These are phyloP conservation scores for Boletus rex-veris DNA, from an alignment of 768 basidiomycete species.

Conservation along the genomic window DNA sequence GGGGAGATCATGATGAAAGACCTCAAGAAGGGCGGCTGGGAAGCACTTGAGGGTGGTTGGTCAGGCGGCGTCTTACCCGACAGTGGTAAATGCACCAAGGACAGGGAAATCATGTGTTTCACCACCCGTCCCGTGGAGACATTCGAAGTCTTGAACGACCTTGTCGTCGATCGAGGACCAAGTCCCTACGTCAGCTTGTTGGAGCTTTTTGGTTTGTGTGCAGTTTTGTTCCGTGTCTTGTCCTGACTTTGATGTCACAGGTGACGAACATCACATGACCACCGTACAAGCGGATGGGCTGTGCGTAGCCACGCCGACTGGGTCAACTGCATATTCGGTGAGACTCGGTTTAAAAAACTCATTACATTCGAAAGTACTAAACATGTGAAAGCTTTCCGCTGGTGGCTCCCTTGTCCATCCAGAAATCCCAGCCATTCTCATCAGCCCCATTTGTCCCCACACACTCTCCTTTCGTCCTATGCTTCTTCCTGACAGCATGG, in stretches of 20 bases:
- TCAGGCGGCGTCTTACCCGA: constrained; percentile 42
- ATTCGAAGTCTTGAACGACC: constrained; percentile 94
- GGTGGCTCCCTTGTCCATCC: constrained; percentile 98
- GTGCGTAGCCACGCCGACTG: constrained; percentile 92
- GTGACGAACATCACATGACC: constrained; percentile 98
- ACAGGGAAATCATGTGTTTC: constrained; percentile 98
- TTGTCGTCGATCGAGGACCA: constrained; percentile 96
- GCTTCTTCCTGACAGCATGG: constrained; percentile 98
- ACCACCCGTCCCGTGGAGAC: constrained; percentile 92
- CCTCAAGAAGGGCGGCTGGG: constrained; percentile 89
- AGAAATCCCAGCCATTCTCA: constrained; percentile 93
- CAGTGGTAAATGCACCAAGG: constrained; percentile 55
- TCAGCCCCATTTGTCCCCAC: constrained; percentile 97
- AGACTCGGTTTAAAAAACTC: constrained; percentile 19
- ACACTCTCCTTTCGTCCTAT: constrained; percentile 98
- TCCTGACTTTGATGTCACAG: constrained; percentile 39
- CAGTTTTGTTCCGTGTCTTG: background rate
- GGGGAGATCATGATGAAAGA: constrained; percentile 98
- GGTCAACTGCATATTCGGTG: constrained; percentile 97
- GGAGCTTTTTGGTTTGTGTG: constrained; percentile 86
- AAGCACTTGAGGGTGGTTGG: constrained; percentile 86
- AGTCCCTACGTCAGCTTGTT: constrained; percentile 95
- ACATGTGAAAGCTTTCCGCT: constrained; percentile 66
- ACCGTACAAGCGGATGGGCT: constrained; percentile 98
- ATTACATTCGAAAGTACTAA: constrained; percentile 6